Evolutionary conservation across 2,329 filamentous ascomycete genomes (phyloP), one percentile per base, ranked within the genome.

Genomic region (Venturia asperata): DNA sequence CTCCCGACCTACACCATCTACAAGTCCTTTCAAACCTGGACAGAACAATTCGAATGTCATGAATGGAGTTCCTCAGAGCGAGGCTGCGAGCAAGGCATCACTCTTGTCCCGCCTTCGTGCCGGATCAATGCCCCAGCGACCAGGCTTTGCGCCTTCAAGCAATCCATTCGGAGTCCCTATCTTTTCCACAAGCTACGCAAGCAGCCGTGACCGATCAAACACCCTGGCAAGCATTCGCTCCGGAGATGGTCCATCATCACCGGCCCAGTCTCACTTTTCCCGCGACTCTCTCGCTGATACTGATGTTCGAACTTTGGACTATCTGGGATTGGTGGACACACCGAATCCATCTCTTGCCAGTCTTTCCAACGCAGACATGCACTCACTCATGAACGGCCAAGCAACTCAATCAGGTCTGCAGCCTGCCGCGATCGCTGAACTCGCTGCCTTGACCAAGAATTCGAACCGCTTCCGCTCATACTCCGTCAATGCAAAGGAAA

Each of bases 401-500:
- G 71, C 75, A 39, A 76, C 58, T 9, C 74, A 52, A 27, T 52
- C 81, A 66, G 74, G 76, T 17, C 70, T 82, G 30, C 80, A 80
- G 49, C 87, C 89, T 2, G 70, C 72, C 2, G 89, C 91, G 69
- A 81, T 93, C 42, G 87, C 88, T 56, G 89, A 89, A 72, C 80
- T 93, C 67, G 87, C 87, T 67, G 88, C 90, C 73, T 84, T 91
- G 69, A 88, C 87, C 68, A 89, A 85, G 73, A 74, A 75, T 55
- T 83, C 88, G 56, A 97, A 90, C 75, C 87, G 94, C 63, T 96
- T 97, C 81, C 87, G 94, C 60, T 99, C 94, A 1, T 97, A 97
- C 76, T 99, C 94, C 0, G 94, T 99, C 69, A 99, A 99, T 76
- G 95, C 96, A 65, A 97, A 96, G 77, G 93, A 97, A 75, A 95